phyloP scores from a whole-genome alignment of 176 grass and related monocot species.

The Zoysia japonica region DNA sequence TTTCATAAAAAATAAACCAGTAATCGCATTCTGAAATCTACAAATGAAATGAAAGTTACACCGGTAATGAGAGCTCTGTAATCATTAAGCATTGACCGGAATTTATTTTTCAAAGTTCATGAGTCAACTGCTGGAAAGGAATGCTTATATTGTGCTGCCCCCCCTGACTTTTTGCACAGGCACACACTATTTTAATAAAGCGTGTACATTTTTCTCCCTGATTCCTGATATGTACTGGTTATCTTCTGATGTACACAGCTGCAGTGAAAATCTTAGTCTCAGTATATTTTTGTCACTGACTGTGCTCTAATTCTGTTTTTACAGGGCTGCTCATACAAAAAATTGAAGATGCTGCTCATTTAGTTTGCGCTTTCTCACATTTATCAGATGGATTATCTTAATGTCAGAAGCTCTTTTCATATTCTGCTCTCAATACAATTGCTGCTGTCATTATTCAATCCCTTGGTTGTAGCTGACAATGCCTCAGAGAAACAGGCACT shows the following conservation, averaged over 20 bases:
- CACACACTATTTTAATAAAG: slow-evolving; percentile 14
- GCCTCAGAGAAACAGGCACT: slow-evolving; percentile 77
- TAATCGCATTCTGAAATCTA: background rate
- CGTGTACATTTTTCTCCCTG: slow-evolving; percentile 8
- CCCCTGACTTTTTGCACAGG: slow-evolving; percentile 8
- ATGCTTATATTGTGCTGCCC: background rate
- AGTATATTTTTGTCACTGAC: slow-evolving; percentile 28
- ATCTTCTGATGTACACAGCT: slow-evolving; percentile 9
- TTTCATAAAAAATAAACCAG: background rate
- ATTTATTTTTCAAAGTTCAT: slow-evolving; percentile 25
- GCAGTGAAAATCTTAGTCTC: slow-evolving; percentile 5
- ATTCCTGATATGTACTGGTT: slow-evolving; percentile 1
- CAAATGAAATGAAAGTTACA: background rate
- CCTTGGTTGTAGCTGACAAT: slow-evolving; percentile 49
- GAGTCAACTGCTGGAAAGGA: slow-evolving; percentile 22
- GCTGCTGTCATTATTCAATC: slow-evolving; percentile 43
- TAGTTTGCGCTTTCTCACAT: slow-evolving; percentile 18
- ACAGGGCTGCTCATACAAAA: slow-evolving; percentile 28
- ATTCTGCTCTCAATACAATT: slow-evolving; percentile 42
- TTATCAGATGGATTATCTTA: slow-evolving; percentile 45
- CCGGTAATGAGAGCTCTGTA: slow-evolving; percentile 36
- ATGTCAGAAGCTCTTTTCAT: slow-evolving; percentile 16
- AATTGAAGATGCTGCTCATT: slow-evolving; percentile 36
- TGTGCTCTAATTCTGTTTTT: slow-evolving; percentile 12
- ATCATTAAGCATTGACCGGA: slow-evolving; percentile 24